These are phyloP conservation scores for Fusarium continuum DNA, from an alignment of 2,329 filamentous ascomycete genomes.

Conservation along the genomic window DNA sequence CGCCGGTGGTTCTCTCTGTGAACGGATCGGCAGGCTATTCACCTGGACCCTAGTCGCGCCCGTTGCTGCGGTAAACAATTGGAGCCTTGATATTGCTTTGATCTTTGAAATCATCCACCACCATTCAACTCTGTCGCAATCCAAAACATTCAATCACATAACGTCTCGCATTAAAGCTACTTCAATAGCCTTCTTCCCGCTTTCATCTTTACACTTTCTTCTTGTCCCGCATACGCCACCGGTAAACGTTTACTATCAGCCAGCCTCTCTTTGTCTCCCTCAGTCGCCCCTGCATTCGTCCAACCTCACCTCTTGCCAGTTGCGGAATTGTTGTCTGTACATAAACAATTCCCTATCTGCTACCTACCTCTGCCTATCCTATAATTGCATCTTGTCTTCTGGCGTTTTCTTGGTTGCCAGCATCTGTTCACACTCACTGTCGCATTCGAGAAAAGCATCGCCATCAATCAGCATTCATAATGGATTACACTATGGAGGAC, in stretches of 20 bases:
- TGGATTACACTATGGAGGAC: conserved; percentile 61
- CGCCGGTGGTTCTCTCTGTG: background rate
- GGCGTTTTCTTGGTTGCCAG: conserved; percentile 10
- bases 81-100: conserved; percentile 23
- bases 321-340: conserved; percentile 34
- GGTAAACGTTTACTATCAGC: background rate
- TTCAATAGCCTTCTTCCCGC: conserved; percentile 5
- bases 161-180: conserved; percentile 10
- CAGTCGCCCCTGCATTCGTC: conserved; percentile 25
- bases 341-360: conserved; percentile 17
- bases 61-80: conserved; percentile 49
- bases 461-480: conserved; percentile 35
- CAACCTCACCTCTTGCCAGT: conserved; percentile 32
- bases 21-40: background rate
- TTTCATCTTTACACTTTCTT: conserved; percentile 1
- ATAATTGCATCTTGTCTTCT: background rate
- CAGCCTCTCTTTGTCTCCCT: conserved; percentile 8
- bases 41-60: conserved; percentile 23
- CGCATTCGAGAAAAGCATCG: conserved; percentile 5
- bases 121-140: conserved; percentile 15
- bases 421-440: conserved; percentile 5
- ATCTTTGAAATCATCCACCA: conserved; percentile 22
- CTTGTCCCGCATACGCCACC: conserved; percentile 15
- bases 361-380: conserved; percentile 13
- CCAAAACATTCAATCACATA: conserved; percentile 23